Percentiles rank a stretch among this genome's conserved stretches.
Conservation (phyloP, 495 filamentous ascomycete genomes). For the Chaetomium cochliodes region DNA sequence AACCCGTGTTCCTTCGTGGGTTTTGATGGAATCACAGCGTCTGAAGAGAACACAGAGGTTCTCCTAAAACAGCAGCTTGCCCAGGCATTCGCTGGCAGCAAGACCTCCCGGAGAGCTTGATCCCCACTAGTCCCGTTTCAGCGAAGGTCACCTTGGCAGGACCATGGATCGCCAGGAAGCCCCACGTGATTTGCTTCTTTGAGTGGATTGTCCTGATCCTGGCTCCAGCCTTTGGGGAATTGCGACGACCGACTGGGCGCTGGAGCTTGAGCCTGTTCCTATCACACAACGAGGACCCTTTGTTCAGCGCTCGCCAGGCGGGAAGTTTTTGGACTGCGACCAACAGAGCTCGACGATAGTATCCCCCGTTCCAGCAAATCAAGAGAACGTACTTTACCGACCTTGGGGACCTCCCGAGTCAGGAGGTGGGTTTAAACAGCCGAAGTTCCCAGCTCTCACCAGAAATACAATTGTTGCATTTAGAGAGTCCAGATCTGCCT, state of each 20-base stretch:
- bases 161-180: constrained; percentile 32
- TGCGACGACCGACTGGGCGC: not conserved
- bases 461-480: too few relatives aligned
- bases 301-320: too few relatives aligned
- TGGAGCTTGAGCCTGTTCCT: not conserved
- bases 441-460: too few relatives aligned
- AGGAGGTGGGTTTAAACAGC: too few relatives aligned
- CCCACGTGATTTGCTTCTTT: constrained; percentile 40
- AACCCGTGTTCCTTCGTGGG: not conserved
- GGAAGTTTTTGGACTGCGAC: too few relatives aligned
- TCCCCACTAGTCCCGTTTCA: constrained; percentile 6
- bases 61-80: constrained; percentile 6
- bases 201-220: not conserved
- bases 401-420: too few relatives aligned
- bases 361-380: too few relatives aligned
- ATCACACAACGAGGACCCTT: too few relatives aligned
- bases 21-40: constrained; percentile 4
- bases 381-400: too few relatives aligned
- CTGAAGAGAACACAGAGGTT: not conserved
- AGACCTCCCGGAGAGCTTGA: not conserved
- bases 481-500: too few relatives aligned
- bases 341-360: too few relatives aligned
- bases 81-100: not conserved
- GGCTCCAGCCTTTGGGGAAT: not conserved
- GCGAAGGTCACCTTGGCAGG: constrained; percentile 6